Percentiles rank a stretch among this genome's conserved stretches.
phyloP scores from a whole-genome alignment of 2,329 filamentous ascomycete species.

The Aciculosporium take region DNA sequence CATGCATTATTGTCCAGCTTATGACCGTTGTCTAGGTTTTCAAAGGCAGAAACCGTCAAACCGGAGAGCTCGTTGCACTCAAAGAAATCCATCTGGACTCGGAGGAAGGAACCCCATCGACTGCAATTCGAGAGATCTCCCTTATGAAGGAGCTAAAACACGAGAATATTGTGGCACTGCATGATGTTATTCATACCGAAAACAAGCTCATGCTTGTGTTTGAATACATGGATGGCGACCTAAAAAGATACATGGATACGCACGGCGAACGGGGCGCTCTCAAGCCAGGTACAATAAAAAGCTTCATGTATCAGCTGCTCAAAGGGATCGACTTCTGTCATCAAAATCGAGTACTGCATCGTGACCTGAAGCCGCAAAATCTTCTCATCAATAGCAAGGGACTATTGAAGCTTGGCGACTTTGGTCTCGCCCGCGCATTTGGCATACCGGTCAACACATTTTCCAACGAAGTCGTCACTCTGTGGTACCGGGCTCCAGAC shows the following conservation, averaged over 20 bases:
- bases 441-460: constrained; percentile 97
- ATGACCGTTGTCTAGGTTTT: constrained; percentile 53
- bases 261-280: constrained; percentile 79
- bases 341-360: constrained; percentile 88
- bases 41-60: constrained; percentile 94
- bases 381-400: constrained; percentile 88
- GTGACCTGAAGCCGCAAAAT: constrained; percentile 93
- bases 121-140: constrained; percentile 94
- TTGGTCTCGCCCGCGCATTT: constrained; percentile 85
- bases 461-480: constrained; percentile 91
- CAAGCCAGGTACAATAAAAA: constrained; percentile 85
- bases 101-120: constrained; percentile 93
- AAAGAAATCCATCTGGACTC: constrained; percentile 99
- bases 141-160: constrained; percentile 99
- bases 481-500: constrained; percentile 96
- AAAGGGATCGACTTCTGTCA: constrained; percentile 96
- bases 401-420: constrained; percentile 83
- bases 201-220: constrained; percentile 99
- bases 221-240: constrained; percentile 95
- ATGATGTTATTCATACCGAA: constrained; percentile 98
- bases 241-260: constrained; percentile 98
- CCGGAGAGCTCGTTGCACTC: constrained; percentile 86
- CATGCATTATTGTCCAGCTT: constrained; percentile 5
- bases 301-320: constrained; percentile 96
- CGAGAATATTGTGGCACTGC: constrained; percentile 91